Evolutionary conservation across 2,329 filamentous ascomycete species (phyloP).

Genomic region (Pseudogymnoascus sp.): DNA sequence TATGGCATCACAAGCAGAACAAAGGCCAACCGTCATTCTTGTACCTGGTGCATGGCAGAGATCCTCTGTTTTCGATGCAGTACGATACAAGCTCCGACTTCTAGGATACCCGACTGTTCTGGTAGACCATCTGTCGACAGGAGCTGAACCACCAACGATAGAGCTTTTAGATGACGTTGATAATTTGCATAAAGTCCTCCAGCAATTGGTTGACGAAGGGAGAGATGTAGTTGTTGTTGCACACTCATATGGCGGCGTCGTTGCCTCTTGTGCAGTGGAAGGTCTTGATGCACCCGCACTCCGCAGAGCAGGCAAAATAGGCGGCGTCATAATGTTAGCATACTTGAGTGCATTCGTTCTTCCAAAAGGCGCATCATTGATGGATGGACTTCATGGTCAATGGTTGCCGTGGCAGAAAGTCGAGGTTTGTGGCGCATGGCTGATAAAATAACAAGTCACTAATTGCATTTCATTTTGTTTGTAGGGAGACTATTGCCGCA

Average conservation of each 20-base stretch:
- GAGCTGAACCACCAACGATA: slow-evolving; percentile 12
- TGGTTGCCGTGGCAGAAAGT: slow-evolving; percentile 15
- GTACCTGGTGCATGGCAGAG: slow-evolving; percentile 10
- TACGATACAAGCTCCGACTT: not conserved
- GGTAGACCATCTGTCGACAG: slow-evolving; percentile 14
- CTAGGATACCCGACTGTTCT: slow-evolving; percentile 11
- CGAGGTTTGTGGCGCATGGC: slow-evolving; percentile 10
- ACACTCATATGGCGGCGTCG: slow-evolving; percentile 33
- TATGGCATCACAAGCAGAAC: not conserved
- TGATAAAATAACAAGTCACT: not conserved
- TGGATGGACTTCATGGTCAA: slow-evolving; percentile 12
- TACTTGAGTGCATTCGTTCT: slow-evolving; percentile 8
- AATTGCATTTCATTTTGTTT: not conserved
- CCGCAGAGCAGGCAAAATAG: slow-evolving; percentile 11
- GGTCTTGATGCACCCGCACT: slow-evolving; percentile 8
- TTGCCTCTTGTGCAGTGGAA: slow-evolving; percentile 19
- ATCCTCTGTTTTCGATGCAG: not conserved
- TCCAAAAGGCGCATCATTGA: slow-evolving; percentile 6
- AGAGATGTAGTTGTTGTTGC: slow-evolving; percentile 31
- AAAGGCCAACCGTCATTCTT: slow-evolving; percentile 1
- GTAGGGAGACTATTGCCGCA: slow-evolving; percentile 14
- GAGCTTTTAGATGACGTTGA: slow-evolving; percentile 12
- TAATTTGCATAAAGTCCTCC: not conserved
- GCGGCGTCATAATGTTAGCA: slow-evolving; percentile 12
- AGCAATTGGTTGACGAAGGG: slow-evolving; percentile 27